A percentile compares a stretch with the other conserved stretches of the same genome.
Evolutionary conservation across 257 asterid genomes (phyloP).

Genomic region (Ilex asprella): DNA sequence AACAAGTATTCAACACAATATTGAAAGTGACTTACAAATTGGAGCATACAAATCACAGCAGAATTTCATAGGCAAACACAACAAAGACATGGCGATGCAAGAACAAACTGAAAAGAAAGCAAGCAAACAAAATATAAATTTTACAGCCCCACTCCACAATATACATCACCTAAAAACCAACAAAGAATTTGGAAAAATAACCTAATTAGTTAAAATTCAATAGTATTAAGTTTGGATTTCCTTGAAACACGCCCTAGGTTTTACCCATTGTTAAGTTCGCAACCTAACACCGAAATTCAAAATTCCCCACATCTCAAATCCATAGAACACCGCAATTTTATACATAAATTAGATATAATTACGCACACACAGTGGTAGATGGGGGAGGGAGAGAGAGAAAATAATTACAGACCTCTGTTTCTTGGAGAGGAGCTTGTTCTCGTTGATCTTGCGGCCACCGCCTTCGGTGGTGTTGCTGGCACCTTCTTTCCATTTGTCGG

Average conservation of each 20-base stretch:
- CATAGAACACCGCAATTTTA: neutral
- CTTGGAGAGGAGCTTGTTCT: slow-evolving; percentile 96
- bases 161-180: no score
- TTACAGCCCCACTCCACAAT: no score
- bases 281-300: neutral
- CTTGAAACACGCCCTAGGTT: neutral
- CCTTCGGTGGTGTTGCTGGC: slow-evolving; percentile 84
- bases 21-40: no score
- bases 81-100: no score
- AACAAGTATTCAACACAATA: no score
- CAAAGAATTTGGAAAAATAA: no score
- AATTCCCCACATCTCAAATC: neutral
- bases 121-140: no score
- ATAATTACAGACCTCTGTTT: slow-evolving; percentile 44
- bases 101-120: no score
- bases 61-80: no score
- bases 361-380: neutral
- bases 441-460: slow-evolving; percentile 97
- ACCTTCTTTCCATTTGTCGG: slow-evolving; percentile 98
- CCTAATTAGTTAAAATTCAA: no score
- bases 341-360: neutral
- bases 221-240: no score
- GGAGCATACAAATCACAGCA: no score
- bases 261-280: neutral
- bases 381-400: neutral